Conservation (phyloP, 1,139 yeast species). For the Yamadazyma friedrichii region DNA sequence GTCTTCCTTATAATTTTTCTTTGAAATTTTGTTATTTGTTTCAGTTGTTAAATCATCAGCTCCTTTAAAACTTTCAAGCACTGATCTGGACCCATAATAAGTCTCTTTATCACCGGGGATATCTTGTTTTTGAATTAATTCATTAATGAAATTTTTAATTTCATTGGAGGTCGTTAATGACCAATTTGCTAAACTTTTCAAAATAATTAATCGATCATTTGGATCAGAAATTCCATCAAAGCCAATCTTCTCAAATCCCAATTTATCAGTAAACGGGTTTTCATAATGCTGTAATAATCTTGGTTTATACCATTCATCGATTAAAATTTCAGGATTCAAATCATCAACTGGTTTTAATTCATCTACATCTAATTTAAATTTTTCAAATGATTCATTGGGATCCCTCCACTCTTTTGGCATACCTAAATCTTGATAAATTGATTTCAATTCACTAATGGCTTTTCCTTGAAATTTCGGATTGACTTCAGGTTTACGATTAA, state of each 20-base stretch:
- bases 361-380: constrained; percentile 13
- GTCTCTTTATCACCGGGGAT: constrained; percentile 48
- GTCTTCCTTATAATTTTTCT: constrained; percentile 27
- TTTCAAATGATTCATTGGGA: constrained; percentile 14
- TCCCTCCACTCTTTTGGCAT: constrained; percentile 50
- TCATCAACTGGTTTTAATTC: constrained; percentile 16
- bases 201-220: constrained; percentile 42
- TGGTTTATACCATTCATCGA: constrained; percentile 18
- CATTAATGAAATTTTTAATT: constrained; percentile 37
- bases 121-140: constrained; percentile 35
- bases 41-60: constrained; percentile 31
- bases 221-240: constrained; percentile 43
- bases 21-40: constrained; percentile 31
- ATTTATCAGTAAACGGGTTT: constrained; percentile 33
- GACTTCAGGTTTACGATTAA: constrained; percentile 41
- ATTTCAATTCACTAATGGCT: constrained; percentile 43
- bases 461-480: constrained; percentile 18
- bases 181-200: constrained; percentile 52
- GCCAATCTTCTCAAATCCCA: constrained; percentile 45
- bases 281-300: constrained; percentile 16
- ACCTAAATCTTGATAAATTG: constrained; percentile 33
- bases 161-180: constrained; percentile 41
- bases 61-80: constrained; percentile 37
- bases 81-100: constrained; percentile 38
- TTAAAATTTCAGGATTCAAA: constrained; percentile 32